Percentiles rank a stretch among this genome's conserved stretches.
phyloP scores from a whole-genome alignment of 139 green algal species.

The Trebouxia sp. region DNA sequence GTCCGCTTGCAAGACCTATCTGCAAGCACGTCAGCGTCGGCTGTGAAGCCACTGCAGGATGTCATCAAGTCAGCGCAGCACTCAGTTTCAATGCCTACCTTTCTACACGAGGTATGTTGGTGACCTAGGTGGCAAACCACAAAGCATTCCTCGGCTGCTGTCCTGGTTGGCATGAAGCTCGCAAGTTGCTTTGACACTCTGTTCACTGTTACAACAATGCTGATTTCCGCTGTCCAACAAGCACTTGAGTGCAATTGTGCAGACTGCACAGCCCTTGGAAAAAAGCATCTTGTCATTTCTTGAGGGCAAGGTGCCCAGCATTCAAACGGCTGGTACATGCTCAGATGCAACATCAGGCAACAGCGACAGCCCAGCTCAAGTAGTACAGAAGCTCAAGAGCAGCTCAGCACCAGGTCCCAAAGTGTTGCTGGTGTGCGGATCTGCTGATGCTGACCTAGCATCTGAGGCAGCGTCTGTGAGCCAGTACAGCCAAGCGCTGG shows the following conservation, averaged over 20 bases:
- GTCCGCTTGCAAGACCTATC: not conserved
- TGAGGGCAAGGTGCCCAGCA: not conserved
- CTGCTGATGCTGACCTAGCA: not conserved
- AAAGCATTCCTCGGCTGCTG: too few relatives aligned
- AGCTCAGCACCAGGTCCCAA: not conserved
- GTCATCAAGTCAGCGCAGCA: not conserved
- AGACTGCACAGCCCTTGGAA: not conserved
- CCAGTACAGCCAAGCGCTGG: not conserved
- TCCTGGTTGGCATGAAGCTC: too few relatives aligned
- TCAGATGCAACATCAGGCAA: not conserved
- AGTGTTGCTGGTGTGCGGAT: not conserved
- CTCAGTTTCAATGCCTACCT: constrained; percentile 9
- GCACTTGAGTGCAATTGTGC: too few relatives aligned
- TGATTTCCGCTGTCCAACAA: too few relatives aligned
- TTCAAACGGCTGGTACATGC: not conserved
- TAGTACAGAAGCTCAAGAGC: not conserved
- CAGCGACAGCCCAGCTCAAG: not conserved
- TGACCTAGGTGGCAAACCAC: not conserved
- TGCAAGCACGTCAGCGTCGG: not conserved
- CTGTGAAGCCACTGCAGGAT: not conserved
- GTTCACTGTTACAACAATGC: too few relatives aligned
- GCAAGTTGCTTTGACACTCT: too few relatives aligned
- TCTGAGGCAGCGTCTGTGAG: not conserved
- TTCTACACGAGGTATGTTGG: constrained; percentile 12
- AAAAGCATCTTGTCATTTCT: not conserved